Conservation (phyloP, 441 rosid genomes). For the Adansonia rubrostipa region DNA sequence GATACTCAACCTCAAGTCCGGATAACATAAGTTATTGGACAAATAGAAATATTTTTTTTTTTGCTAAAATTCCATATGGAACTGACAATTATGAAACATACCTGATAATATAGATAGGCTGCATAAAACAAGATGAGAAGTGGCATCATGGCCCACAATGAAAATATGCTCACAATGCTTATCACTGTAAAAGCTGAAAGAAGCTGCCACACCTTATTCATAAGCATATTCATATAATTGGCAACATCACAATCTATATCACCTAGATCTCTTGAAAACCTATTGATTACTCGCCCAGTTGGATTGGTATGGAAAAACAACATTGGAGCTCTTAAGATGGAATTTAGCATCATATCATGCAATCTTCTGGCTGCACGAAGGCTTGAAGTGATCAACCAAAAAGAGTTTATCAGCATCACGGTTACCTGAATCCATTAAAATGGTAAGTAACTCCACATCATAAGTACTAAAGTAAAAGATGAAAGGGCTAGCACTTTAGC, state of each 20-base stretch:
- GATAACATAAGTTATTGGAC: no score
- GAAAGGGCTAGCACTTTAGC: not conserved
- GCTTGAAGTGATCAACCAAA: slow-evolving; percentile 89
- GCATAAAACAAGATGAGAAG: slow-evolving; percentile 89
- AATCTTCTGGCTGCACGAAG: slow-evolving; percentile 80
- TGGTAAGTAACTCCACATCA: not conserved
- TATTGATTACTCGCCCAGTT: slow-evolving; percentile 83
- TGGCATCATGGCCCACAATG: slow-evolving; percentile 98
- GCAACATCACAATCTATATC: slow-evolving; percentile 92
- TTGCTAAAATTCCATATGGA: not conserved
- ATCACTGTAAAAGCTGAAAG: slow-evolving; percentile 90
- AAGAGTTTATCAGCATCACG: slow-evolving; percentile 78
- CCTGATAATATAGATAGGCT: slow-evolving; percentile 96
- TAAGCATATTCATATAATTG: slow-evolving; percentile 61
- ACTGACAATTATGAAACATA: slow-evolving; percentile 33
- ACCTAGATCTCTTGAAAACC: slow-evolving; percentile 93
- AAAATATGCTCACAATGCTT: slow-evolving; percentile 84
- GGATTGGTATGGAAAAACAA: slow-evolving; percentile 95
- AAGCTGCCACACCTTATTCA: slow-evolving; percentile 85
- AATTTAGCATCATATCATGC: slow-evolving; percentile 79
- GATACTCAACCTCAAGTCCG: no score
- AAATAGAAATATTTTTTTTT: not conserved
- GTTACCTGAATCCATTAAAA: slow-evolving; percentile 63
- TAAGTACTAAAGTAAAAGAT: not conserved
- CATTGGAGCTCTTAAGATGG: slow-evolving; percentile 92